A percentile compares a stretch with the other conserved stretches of the same genome.
Conservation (phyloP, 768 basidiomycete genomes). For the Russula ochroleuca region DNA sequence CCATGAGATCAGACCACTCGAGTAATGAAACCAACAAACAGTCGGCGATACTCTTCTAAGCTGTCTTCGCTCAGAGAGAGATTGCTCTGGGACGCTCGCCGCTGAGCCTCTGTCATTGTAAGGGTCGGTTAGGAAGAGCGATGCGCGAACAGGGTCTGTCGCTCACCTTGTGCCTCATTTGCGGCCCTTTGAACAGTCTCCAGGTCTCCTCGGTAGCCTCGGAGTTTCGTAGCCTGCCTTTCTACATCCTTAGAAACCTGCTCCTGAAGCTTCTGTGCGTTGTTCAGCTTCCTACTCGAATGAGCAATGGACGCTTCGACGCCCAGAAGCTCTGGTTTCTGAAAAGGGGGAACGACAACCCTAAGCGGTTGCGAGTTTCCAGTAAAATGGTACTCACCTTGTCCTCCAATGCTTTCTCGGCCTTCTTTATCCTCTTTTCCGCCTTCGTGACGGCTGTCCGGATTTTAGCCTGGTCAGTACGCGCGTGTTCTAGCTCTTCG, state of each 20-base stretch:
- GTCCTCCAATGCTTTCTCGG: constrained; percentile 81
- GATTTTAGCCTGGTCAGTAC: constrained; percentile 75
- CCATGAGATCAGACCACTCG: constrained; percentile 9
- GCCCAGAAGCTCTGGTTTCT: constrained; percentile 83
- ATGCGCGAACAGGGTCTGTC: not conserved
- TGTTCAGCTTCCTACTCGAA: constrained; percentile 69
- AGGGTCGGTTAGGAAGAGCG: constrained; percentile 13
- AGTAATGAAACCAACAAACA: constrained; percentile 42
- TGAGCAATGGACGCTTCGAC: constrained; percentile 88
- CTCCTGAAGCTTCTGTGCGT: constrained; percentile 58
- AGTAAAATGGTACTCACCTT: constrained; percentile 54
- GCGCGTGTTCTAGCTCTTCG: constrained; percentile 62
- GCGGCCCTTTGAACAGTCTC: constrained; percentile 62
- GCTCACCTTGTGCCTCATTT: constrained; percentile 71
- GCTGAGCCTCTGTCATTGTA: constrained; percentile 57
- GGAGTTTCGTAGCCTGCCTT: constrained; percentile 49
- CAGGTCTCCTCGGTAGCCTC: constrained; percentile 60
- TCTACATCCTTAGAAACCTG: constrained; percentile 59
- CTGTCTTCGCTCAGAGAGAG: constrained; percentile 78
- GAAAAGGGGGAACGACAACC: not conserved
- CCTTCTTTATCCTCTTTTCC: constrained; percentile 85
- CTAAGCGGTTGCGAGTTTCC: not conserved
- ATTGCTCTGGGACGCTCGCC: constrained; percentile 66
- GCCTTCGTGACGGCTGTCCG: constrained; percentile 72
- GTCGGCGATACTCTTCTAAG: constrained; percentile 78